Conservation (phyloP, 306 rosid genomes). For the Hippophae tibetana region DNA sequence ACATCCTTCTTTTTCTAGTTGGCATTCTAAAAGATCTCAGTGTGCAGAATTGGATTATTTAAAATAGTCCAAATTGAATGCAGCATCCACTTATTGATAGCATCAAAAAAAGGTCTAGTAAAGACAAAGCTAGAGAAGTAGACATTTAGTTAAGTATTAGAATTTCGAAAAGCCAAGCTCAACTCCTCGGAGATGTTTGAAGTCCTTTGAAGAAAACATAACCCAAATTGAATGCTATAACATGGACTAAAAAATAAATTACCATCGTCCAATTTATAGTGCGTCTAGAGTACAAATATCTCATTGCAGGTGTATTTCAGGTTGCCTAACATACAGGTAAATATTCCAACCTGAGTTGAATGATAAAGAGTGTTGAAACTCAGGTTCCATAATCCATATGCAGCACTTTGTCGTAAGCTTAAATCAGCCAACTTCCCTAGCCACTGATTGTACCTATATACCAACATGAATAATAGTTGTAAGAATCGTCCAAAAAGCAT, state of each 20-base stretch:
- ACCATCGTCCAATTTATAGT: not conserved
- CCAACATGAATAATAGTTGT: slow-evolving; percentile 10
- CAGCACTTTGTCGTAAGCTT: slow-evolving; percentile 86
- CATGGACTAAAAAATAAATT: not conserved
- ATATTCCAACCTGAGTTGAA: slow-evolving; percentile 69
- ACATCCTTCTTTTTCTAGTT: not conserved
- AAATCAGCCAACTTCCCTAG: slow-evolving; percentile 70
- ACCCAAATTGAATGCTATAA: too few species aligned
- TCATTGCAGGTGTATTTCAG: too few species aligned
- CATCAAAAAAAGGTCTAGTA: not conserved
- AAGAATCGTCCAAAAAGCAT: slow-evolving; percentile 16
- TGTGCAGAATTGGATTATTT: not conserved
- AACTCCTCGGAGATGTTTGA: not conserved
- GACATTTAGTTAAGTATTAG: not conserved
- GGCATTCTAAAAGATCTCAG: not conserved
- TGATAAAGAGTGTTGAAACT: slow-evolving; percentile 81
- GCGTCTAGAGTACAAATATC: not conserved
- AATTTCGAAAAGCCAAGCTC: not conserved
- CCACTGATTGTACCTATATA: slow-evolving; percentile 70
- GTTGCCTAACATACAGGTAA: not conserved
- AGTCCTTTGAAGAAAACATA: too few species aligned
- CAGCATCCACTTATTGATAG: slow-evolving; percentile 1
- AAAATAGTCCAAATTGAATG: not conserved
- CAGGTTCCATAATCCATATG: slow-evolving; percentile 80
- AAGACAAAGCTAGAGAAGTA: not conserved